Conservation (phyloP, 257 asterid genomes). For the Penstemon eatonii region DNA sequence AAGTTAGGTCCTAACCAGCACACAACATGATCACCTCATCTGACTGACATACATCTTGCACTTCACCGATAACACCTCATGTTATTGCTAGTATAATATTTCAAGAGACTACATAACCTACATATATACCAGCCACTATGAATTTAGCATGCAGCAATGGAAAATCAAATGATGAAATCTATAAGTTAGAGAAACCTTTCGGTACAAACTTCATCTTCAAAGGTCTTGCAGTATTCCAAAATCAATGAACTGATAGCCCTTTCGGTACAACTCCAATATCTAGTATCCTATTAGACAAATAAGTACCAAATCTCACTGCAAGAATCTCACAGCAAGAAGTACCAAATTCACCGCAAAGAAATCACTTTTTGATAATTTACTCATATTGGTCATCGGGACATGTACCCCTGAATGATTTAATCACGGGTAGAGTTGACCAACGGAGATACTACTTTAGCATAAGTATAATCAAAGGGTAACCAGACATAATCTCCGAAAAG, state of each 20-base stretch:
- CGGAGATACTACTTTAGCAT: slow-evolving; percentile 3
- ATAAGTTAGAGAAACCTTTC: slow-evolving; percentile 18
- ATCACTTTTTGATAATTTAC: background rate
- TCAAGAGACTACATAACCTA: slow-evolving; percentile 25
- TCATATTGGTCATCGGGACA: background rate
- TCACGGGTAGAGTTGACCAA: background rate
- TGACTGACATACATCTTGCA: slow-evolving; percentile 19
- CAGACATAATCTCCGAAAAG: slow-evolving; percentile 3
- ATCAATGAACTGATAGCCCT: background rate
- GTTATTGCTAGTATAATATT: slow-evolving; percentile 22
- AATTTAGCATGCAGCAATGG: slow-evolving; percentile 20
- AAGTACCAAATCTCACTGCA: background rate
- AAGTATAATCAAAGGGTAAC: background rate
- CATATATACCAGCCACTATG: slow-evolving; percentile 20
- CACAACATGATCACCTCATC: slow-evolving; percentile 27
- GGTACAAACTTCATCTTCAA: slow-evolving; percentile 24
- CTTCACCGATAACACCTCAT: slow-evolving; percentile 22
- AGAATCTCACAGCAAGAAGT: slow-evolving; percentile 21
- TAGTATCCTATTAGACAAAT: background rate
- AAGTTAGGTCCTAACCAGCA: slow-evolving; percentile 35
- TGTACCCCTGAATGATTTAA: background rate
- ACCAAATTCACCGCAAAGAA: background rate
- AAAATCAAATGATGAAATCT: slow-evolving; percentile 16
- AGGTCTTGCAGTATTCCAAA: slow-evolving; percentile 22
- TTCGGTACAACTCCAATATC: slow-evolving; percentile 17